phyloP scores from a whole-genome alignment of 257 asterid genomes.

The Perilla frutescens region DNA sequence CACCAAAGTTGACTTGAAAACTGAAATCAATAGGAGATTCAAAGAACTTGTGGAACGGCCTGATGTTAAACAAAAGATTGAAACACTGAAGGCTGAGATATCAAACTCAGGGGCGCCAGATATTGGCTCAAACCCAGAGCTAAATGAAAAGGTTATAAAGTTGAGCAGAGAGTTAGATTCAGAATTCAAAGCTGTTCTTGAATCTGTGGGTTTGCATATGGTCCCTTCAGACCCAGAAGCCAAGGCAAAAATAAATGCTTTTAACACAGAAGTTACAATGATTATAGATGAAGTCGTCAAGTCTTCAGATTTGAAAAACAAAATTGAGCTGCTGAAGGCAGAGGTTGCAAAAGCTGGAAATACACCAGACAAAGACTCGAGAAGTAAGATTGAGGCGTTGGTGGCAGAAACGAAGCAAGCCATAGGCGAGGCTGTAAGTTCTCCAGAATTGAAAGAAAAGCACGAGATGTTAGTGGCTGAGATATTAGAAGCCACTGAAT shows the following conservation, averaged over 20 bases:
- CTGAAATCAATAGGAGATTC: slow-evolving; percentile 60
- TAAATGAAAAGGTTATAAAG: slow-evolving; percentile 57
- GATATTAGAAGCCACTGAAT: slow-evolving; percentile 45
- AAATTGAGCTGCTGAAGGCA: slow-evolving; percentile 61
- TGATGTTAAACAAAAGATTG: slow-evolving; percentile 64
- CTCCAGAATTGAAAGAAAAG: slow-evolving; percentile 56
- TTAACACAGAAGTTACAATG: slow-evolving; percentile 48
- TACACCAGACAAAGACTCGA: slow-evolving; percentile 53
- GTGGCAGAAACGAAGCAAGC: slow-evolving; percentile 59
- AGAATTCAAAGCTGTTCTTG: slow-evolving; percentile 52
- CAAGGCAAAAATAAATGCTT: slow-evolving; percentile 46
- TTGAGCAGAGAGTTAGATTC: slow-evolving; percentile 53
- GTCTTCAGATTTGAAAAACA: slow-evolving; percentile 66
- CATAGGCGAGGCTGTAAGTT: slow-evolving; percentile 51
- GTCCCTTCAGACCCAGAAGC: slow-evolving; percentile 42
- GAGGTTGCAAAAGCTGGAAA: slow-evolving; percentile 61
- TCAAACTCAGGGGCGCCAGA: slow-evolving; percentile 53
- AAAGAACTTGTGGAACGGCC: slow-evolving; percentile 52
- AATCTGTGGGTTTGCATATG: slow-evolving; percentile 55
- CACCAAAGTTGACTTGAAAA: slow-evolving; percentile 51
- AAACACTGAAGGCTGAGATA: slow-evolving; percentile 60
- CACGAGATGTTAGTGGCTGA: slow-evolving; percentile 60
- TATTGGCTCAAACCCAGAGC: slow-evolving; percentile 48
- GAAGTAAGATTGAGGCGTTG: slow-evolving; percentile 61
- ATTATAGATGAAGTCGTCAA: slow-evolving; percentile 52